Conservation (phyloP, 345 rosid genomes). For the Mangifera indica region DNA sequence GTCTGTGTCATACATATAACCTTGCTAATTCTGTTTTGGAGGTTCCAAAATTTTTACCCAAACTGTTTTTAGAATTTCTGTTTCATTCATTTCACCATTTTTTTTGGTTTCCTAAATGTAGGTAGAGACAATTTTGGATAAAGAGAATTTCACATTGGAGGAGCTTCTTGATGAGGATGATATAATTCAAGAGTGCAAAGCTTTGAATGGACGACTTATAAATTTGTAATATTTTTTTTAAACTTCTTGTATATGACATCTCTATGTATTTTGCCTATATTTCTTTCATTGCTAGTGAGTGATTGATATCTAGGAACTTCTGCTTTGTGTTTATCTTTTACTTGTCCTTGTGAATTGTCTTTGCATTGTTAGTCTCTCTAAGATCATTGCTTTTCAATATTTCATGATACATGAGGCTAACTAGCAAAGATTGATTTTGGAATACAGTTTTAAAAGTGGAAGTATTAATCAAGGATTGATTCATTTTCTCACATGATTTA, state of each 20-base stretch:
- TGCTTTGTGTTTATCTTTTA: not conserved
- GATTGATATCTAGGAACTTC: not conserved
- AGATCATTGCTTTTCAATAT: not conserved
- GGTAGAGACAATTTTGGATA: conserved; percentile 94
- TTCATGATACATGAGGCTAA: not conserved
- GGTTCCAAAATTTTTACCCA: not conserved
- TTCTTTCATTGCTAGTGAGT: not conserved
- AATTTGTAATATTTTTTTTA: conserved; percentile 57
- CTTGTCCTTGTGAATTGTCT: too few relatives aligned
- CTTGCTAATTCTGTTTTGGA: conserved; percentile 5
- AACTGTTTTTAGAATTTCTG: not conserved
- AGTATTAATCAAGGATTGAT: not conserved
- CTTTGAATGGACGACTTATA: conserved; percentile 78
- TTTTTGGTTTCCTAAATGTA: conserved; percentile 29
- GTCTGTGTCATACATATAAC: not conserved
- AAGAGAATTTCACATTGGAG: conserved; percentile 75
- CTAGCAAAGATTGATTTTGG: not conserved
- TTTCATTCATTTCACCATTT: not conserved
- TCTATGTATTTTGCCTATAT: not conserved
- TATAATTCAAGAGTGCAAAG: conserved; percentile 97
- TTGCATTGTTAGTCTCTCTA: not conserved
- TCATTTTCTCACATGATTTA: not conserved
- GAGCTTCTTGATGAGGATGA: conserved; percentile 98
- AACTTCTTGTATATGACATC: not conserved
- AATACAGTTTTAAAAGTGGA: not conserved